phyloP scores from a whole-genome alignment of 805 yeast genomes.

The Candida tibetensis region DNA sequence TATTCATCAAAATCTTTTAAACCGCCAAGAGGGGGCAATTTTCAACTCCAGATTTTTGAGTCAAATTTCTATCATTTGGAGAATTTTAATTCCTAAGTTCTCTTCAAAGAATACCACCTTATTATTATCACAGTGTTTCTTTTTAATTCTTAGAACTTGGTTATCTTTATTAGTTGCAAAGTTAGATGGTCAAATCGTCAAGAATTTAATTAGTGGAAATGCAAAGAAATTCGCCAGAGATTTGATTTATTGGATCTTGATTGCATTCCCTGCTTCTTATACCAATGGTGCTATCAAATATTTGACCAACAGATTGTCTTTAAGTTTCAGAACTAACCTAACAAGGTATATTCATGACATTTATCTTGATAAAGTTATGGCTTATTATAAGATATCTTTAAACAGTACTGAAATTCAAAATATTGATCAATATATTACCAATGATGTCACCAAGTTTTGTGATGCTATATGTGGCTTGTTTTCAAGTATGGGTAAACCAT shows the following conservation, averaged over 20 bases:
- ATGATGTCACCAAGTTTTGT: conserved; percentile 78
- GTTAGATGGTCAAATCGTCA: conserved; percentile 88
- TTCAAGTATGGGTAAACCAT: conserved; percentile 88
- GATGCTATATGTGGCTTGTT: conserved; percentile 79
- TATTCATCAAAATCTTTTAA: conserved; percentile 27
- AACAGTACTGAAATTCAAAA: conserved; percentile 56
- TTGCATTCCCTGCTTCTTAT: conserved; percentile 91
- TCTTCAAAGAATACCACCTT: conserved; percentile 65
- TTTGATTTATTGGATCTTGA: conserved; percentile 78
- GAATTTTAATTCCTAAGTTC: conserved; percentile 74
- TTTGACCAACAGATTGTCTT: conserved; percentile 69
- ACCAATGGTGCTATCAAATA: conserved; percentile 87
- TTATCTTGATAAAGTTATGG: conserved; percentile 76
- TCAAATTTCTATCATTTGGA: conserved; percentile 74
- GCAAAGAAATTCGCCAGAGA: conserved; percentile 74
- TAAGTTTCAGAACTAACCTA: conserved; percentile 80
- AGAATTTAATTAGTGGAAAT: conserved; percentile 79
- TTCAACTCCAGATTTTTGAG: conserved; percentile 64
- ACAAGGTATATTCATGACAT: conserved; percentile 87
- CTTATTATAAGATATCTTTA: conserved; percentile 76
- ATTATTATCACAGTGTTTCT: conserved; percentile 66
- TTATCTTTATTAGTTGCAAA: conserved; percentile 80
- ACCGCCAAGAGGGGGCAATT: conserved; percentile 26
- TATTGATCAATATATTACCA: conserved; percentile 83
- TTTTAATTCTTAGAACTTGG: conserved; percentile 81